Conservation (phyloP, 1,284 basidiomycete genomes). For the Rhizopogon parksii region DNA sequence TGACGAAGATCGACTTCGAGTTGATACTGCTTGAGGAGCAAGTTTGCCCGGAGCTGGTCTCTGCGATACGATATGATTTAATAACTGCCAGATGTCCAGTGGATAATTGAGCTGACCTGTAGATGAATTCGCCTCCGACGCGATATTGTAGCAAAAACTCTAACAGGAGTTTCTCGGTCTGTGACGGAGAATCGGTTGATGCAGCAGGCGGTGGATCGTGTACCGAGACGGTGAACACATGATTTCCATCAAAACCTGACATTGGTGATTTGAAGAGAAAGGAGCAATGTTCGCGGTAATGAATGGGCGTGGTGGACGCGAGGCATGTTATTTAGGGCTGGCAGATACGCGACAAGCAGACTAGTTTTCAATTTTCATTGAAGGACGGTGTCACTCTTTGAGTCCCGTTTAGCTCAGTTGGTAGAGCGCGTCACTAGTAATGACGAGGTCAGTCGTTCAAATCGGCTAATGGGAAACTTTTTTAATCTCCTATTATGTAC, state of each 20-base stretch:
- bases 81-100: not conserved
- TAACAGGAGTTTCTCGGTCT: constrained; percentile 72
- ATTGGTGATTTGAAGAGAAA: constrained; percentile 24
- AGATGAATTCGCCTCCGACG: constrained; percentile 83
- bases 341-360: constrained; percentile 34
- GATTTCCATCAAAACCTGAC: constrained; percentile 73
- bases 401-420: constrained; percentile 50
- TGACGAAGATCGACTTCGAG: constrained; percentile 92
- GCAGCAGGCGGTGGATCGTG: constrained; percentile 50
- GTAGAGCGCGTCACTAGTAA: constrained; percentile 58
- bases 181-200: constrained; percentile 64
- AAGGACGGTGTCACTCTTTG: too few relatives aligned
- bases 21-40: constrained; percentile 86
- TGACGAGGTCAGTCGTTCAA: constrained; percentile 49
- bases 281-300: constrained; percentile 9
- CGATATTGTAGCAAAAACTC: constrained; percentile 86
- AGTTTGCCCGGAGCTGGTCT: constrained; percentile 84
- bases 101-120: constrained; percentile 45
- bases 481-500: not conserved
- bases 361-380: too few relatives aligned
- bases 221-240: constrained; percentile 73
- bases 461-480: constrained; percentile 42
- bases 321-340: constrained; percentile 36
- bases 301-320: not conserved
- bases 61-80: constrained; percentile 34